These are phyloP conservation scores for Naegleria gruberi DNA, from an alignment of 208 protist species.

Conservation along the genomic window DNA sequence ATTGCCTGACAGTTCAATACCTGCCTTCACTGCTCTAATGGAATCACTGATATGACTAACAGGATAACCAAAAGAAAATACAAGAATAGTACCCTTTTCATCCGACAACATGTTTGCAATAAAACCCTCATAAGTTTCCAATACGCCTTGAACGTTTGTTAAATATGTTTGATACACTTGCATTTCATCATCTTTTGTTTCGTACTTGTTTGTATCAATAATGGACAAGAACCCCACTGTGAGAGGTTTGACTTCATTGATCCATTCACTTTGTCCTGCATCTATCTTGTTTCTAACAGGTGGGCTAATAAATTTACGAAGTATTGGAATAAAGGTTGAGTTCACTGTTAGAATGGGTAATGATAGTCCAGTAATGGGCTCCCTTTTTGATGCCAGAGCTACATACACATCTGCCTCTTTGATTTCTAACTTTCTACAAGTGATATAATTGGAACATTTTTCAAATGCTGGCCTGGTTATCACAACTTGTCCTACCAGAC, in stretches of 20 bases:
- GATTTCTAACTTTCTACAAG: not conserved
- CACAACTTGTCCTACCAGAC: not conserved
- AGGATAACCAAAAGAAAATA: not conserved
- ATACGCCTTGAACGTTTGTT: not conserved
- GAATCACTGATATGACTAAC: not conserved
- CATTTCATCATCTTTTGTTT: not conserved
- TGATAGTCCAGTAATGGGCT: too few relatives aligned
- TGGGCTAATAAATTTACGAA: not conserved
- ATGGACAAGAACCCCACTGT: not conserved
- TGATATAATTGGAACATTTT: not conserved
- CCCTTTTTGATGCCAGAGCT: not conserved
- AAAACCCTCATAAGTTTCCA: not conserved
- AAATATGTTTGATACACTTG: not conserved
- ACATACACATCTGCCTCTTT: not conserved
- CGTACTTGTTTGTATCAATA: not conserved
- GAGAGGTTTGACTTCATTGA: not conserved
- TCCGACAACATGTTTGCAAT: constrained; percentile 4
- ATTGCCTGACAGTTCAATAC: too few relatives aligned
- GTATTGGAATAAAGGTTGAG: not conserved
- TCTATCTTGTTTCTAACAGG: not conserved
- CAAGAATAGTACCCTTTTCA: constrained; percentile 11
- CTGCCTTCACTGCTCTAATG: not conserved
- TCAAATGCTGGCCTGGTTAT: not conserved
- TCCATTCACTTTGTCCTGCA: not conserved
- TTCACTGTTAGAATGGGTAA: not conserved